Evolutionary conservation across 495 filamentous ascomycete species (phyloP), one percentile per base, ranked within the genome.

Genomic region (Amniculicola lignicola): DNA sequence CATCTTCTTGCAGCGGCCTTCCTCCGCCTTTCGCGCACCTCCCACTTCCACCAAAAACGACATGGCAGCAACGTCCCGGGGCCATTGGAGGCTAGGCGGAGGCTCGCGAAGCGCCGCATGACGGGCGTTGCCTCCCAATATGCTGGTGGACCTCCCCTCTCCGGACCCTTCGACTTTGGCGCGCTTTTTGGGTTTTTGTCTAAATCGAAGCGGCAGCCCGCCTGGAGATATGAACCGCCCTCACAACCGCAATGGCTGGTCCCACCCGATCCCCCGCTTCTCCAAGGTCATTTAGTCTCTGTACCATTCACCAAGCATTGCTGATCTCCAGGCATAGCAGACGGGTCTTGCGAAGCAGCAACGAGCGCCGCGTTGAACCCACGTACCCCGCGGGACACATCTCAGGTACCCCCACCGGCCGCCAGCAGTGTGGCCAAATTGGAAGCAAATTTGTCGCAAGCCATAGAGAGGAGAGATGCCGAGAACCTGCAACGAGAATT

Each of bases 11-110:
- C 48, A 31, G 12, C 12, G 27, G 29, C 52, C 23, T 33, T 58
- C 22, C 29, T 51, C 41, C 51, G 46, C 12, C 61, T 61, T 38
- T 36, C 49, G 11, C 57, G 46, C 38, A 14, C 16, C 0, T 5
- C 27, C 28, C 57, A 36, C 35, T 12, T 23, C 9, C 53, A 53
- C 12, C 62, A 61, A 25, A 56, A 24, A 39, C 51, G 64, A 14
- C 37, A 61, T 62, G 64, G 64, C 49, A 64, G 64, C 57, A 54
- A 67, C 53, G 61, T 67, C 36, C 64, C 64, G 22, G 64, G 64
- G 35, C 64, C 64, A 51, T 56, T 67, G 61, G 64, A 67, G 31
- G 64, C 64, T 22, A 57, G 57, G 24, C 47, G 54, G 45, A 16
- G 64, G 52, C 41, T 46, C 12, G 53, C 48, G 1, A 57, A 53